Evolutionary conservation across 2,329 filamentous ascomycete species (phyloP).

Genomic region (Hypoxylon sp.): DNA sequence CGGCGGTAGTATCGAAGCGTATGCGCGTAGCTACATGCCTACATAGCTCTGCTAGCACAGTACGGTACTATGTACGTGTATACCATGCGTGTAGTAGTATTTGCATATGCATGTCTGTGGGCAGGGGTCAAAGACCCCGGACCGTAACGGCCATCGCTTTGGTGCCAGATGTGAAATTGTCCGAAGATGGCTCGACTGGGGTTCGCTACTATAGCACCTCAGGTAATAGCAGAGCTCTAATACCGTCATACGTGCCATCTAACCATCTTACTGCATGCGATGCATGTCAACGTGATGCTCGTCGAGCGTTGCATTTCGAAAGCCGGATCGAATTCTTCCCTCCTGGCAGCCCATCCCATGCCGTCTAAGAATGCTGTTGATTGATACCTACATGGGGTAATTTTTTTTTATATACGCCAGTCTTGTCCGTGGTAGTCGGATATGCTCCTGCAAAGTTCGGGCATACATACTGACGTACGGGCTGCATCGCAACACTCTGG

Average conservation of each 20-base stretch:
- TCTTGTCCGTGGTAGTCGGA: too few species aligned
- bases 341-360: slow-evolving; percentile 12
- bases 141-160: slow-evolving; percentile 47
- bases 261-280: too few species aligned
- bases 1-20: slow-evolving; percentile 35
- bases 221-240: too few species aligned
- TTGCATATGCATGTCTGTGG: slow-evolving; percentile 26
- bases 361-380: too few species aligned
- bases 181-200: slow-evolving; percentile 48
- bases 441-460: too few species aligned
- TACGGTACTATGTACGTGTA: neutral
- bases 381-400: too few species aligned
- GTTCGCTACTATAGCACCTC: too few species aligned
- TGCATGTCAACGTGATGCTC: slow-evolving; percentile 37
- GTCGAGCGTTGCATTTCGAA: slow-evolving; percentile 21
- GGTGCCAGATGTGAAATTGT: slow-evolving; percentile 55
- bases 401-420: too few species aligned
- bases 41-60: neutral
- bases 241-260: slow-evolving; percentile 44
- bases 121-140: slow-evolving; percentile 44
- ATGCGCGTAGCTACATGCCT: neutral
- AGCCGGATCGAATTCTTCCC: slow-evolving; percentile 36
- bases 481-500: too few species aligned
- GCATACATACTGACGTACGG: too few species aligned
- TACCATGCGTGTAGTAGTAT: neutral